phyloP scores from a whole-genome alignment of 345 rosid species.

The Camelina sativa region DNA sequence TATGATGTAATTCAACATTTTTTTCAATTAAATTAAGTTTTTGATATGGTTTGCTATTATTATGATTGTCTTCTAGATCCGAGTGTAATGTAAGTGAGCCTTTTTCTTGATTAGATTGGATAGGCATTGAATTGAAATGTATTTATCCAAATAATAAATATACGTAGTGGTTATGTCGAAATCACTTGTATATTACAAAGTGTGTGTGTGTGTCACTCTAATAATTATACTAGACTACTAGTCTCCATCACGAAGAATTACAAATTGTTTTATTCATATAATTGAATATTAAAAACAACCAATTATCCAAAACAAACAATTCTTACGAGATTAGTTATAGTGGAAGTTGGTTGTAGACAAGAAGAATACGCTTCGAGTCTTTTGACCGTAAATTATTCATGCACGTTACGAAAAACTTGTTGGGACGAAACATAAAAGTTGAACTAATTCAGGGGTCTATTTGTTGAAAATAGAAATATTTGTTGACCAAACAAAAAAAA shows the following conservation, averaged over 20 bases:
- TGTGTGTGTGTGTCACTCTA: slow-evolving; percentile 28
- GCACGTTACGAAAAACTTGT: not conserved
- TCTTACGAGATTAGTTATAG: slow-evolving; percentile 32
- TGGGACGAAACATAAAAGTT: not conserved
- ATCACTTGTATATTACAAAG: slow-evolving; percentile 30
- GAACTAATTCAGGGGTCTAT: slow-evolving; percentile 34
- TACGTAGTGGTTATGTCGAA: slow-evolving; percentile 39
- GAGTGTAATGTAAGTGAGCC: not conserved
- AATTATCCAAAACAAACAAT: slow-evolving; percentile 30
- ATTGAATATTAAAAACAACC: slow-evolving; percentile 10
- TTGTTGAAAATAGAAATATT: slow-evolving; percentile 12
- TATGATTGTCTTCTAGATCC: slow-evolving; percentile 30
- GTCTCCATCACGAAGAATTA: slow-evolving; percentile 40
- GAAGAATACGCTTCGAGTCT: slow-evolving; percentile 18
- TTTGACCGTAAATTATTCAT: not conserved
- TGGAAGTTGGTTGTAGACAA: slow-evolving; percentile 42
- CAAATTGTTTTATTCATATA: not conserved
- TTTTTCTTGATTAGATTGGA: slow-evolving; percentile 17
- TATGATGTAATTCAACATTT: not conserved
- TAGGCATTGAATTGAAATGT: slow-evolving; percentile 21
- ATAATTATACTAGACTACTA: slow-evolving; percentile 33
- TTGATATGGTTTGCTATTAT: not conserved
- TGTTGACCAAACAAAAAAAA: too few relatives aligned
- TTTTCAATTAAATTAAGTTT: not conserved
- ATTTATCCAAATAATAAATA: slow-evolving; percentile 11